A percentile compares a stretch with the other conserved stretches of the same genome.
phyloP scores from a whole-genome alignment of 495 filamentous ascomycete species.

The Glarea lozoyensis region DNA sequence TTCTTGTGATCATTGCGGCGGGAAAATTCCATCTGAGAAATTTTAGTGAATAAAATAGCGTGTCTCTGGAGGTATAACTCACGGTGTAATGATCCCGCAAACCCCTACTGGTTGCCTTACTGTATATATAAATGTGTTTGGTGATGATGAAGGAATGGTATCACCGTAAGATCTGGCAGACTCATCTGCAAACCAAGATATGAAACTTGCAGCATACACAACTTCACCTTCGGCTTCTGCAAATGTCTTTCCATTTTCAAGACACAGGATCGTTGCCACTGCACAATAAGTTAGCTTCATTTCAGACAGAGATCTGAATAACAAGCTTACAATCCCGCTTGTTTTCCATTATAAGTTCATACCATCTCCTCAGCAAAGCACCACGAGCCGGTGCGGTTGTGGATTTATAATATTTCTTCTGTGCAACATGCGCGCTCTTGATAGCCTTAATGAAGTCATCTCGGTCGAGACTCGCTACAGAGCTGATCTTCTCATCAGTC shows the following conservation, averaged over 20 bases:
- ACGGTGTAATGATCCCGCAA: conserved; percentile 25
- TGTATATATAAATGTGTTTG: conserved; percentile 16
- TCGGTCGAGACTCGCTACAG: not conserved
- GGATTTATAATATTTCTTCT: conserved; percentile 5
- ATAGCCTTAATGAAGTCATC: conserved; percentile 22
- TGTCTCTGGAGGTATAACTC: too few relatives aligned
- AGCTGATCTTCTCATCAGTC: not conserved
- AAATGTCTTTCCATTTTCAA: conserved; percentile 49
- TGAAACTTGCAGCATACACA: conserved; percentile 46
- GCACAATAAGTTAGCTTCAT: not conserved
- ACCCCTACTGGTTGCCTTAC: conserved; percentile 30
- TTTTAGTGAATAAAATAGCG: too few relatives aligned
- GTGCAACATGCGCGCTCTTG: conserved; percentile 12
- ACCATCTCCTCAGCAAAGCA: conserved; percentile 76
- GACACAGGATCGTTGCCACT: conserved; percentile 32
- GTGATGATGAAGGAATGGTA: conserved; percentile 32
- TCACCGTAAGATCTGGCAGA: conserved; percentile 45
- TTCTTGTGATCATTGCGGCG: conserved; percentile 32
- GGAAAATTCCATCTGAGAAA: conserved; percentile 43
- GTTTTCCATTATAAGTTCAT: conserved; percentile 52
- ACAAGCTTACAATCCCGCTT: not conserved
- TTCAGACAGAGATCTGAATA: not conserved
- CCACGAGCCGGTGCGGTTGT: conserved; percentile 67
- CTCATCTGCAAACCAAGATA: conserved; percentile 54
- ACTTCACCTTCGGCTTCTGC: conserved; percentile 48